Percentiles rank a stretch among this genome's conserved stretches.
Evolutionary conservation across 2,329 filamentous ascomycete species (phyloP).

Genomic region (Colletotrichum sp.): DNA sequence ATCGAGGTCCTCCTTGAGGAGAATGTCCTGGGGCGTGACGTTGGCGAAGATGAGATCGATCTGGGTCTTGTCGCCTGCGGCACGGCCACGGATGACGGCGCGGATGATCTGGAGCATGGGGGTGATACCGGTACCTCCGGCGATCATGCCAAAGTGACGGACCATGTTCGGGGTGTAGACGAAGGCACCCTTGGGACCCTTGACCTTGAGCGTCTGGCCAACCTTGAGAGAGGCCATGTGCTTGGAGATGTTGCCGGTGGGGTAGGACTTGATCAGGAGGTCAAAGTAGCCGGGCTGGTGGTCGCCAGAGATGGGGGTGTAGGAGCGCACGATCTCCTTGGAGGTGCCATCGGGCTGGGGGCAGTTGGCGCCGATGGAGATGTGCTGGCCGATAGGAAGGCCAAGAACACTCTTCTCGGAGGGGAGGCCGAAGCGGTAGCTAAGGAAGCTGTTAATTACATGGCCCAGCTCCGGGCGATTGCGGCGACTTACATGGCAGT

Average conservation of each 20-base stretch:
- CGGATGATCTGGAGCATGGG: constrained; percentile 97
- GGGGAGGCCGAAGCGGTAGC: constrained; percentile 92
- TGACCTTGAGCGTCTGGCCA: constrained; percentile 87
- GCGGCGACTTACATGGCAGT: constrained; percentile 79
- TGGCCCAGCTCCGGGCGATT: not conserved
- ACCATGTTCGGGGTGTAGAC: constrained; percentile 98
- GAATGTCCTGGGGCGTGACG: constrained; percentile 89
- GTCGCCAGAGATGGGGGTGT: constrained; percentile 91
- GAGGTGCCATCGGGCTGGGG: constrained; percentile 69
- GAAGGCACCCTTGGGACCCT: constrained; percentile 96
- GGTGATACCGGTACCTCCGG: constrained; percentile 95
- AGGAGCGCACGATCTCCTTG: constrained; percentile 89
- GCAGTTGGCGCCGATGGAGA: constrained; percentile 87
- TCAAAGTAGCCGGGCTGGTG: constrained; percentile 92
- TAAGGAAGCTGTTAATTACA: constrained; percentile 34
- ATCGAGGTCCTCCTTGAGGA: constrained; percentile 92
- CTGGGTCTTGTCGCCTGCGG: constrained; percentile 82
- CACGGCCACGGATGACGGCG: constrained; percentile 83
- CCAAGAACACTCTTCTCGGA: constrained; percentile 81
- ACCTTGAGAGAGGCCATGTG: constrained; percentile 83
- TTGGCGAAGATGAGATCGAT: constrained; percentile 97
- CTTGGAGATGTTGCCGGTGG: constrained; percentile 96
- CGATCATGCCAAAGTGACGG: constrained; percentile 96
- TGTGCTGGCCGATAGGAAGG: constrained; percentile 97
- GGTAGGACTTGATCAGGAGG: constrained; percentile 97